These are phyloP conservation scores for Fusarium pseudoanthophilum DNA, from an alignment of 2,329 filamentous ascomycete genomes.

Conservation along the genomic window DNA sequence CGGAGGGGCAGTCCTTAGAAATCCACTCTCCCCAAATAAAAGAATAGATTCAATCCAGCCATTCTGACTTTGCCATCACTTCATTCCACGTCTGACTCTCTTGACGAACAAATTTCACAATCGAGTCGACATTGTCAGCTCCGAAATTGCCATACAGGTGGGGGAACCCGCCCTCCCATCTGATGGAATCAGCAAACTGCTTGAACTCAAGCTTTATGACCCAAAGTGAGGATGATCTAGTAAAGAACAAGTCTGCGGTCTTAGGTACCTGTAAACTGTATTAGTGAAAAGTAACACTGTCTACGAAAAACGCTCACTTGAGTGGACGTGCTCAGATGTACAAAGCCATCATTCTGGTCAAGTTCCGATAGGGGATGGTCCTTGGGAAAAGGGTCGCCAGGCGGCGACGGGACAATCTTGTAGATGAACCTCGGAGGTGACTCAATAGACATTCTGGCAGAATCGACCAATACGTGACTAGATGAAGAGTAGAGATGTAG, in stretches of 20 bases:
- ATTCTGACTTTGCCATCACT: constrained; percentile 53
- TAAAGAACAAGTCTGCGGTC: constrained; percentile 60
- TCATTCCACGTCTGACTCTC: constrained; percentile 60
- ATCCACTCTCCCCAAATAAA: not conserved
- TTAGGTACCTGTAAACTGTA: constrained; percentile 52
- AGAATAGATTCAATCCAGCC: constrained; percentile 51
- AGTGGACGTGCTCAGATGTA: constrained; percentile 67
- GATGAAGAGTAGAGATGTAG: not conserved
- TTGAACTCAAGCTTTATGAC: constrained; percentile 64
- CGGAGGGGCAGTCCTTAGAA: not conserved
- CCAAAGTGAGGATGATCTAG: constrained; percentile 54
- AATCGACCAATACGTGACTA: not conserved
- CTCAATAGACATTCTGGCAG: constrained; percentile 45
- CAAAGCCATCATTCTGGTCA: constrained; percentile 69
- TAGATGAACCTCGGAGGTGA: constrained; percentile 61
- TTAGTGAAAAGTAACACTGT: not conserved
- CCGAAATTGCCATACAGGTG: constrained; percentile 71
- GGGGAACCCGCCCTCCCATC: constrained; percentile 69
- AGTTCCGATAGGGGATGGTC: constrained; percentile 68
- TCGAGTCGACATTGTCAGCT: constrained; percentile 59
- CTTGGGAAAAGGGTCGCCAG: constrained; percentile 63
- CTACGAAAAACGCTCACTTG: constrained; percentile 55
- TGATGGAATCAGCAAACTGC: constrained; percentile 56
- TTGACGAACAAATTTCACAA: constrained; percentile 58
- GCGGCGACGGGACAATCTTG: constrained; percentile 67